phyloP scores from a whole-genome alignment of 2,329 filamentous ascomycete species.

The Xylariales sp. region DNA sequence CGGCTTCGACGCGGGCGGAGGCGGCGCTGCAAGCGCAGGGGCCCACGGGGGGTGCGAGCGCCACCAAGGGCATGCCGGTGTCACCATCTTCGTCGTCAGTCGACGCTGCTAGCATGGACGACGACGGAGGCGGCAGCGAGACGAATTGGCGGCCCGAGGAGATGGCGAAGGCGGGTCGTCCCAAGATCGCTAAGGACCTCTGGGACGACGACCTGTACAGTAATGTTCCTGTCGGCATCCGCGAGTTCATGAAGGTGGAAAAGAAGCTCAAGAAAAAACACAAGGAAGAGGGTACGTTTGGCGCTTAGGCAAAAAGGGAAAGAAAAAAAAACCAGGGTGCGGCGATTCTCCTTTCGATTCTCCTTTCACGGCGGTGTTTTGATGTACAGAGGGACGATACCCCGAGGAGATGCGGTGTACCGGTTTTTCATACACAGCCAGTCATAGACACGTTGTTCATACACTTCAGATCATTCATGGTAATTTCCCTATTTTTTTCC shows the following conservation, averaged over 20 bases:
- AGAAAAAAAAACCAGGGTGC: not conserved
- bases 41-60: conserved; percentile 22
- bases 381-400: conserved; percentile 25
- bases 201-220: conserved; percentile 78
- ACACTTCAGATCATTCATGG: not conserved
- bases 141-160: conserved; percentile 67
- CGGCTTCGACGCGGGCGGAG: conserved; percentile 72
- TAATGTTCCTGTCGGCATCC: conserved; percentile 88
- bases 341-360: not conserved
- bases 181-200: conserved; percentile 62
- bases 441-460: conserved; percentile 11
- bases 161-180: conserved; percentile 50
- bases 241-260: conserved; percentile 97
- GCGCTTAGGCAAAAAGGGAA: conserved; percentile 50
- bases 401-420: conserved; percentile 2
- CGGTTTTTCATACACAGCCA: conserved; percentile 1
- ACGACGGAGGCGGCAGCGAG: conserved; percentile 81
- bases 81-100: conserved; percentile 2
- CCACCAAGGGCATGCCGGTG: conserved; percentile 31
- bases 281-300: conserved; percentile 63
- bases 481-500: conserved; percentile 4
- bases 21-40: conserved; percentile 55
- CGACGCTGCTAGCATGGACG: conserved; percentile 72
- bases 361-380: conserved; percentile 12
- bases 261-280: conserved; percentile 87